Conservation (phyloP, 345 rosid genomes). For the Salix caprea region DNA sequence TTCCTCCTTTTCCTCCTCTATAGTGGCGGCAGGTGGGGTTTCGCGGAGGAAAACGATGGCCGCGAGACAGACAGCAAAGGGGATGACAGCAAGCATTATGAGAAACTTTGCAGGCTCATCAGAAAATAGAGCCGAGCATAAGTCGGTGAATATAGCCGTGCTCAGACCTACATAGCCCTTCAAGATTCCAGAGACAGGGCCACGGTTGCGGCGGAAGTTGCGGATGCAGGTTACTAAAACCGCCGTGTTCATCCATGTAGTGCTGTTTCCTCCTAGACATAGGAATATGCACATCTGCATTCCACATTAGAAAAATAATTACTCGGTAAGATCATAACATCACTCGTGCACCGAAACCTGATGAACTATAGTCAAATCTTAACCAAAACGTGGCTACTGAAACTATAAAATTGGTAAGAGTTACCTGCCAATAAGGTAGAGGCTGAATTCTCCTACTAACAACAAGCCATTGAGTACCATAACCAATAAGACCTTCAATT, state of each 20-base stretch:
- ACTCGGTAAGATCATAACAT: background rate
- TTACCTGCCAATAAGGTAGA: slow-evolving; percentile 86
- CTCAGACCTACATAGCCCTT: slow-evolving; percentile 86
- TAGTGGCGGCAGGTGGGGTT: slow-evolving; percentile 47
- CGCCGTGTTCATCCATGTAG: slow-evolving; percentile 99
- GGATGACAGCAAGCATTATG: slow-evolving; percentile 61
- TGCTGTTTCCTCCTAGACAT: slow-evolving; percentile 93
- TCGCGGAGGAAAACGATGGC: slow-evolving; percentile 85
- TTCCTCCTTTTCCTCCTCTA: slow-evolving; percentile 55
- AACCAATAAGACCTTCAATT: slow-evolving; percentile 81
- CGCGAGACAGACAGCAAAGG: slow-evolving; percentile 69
- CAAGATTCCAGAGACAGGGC: slow-evolving; percentile 86
- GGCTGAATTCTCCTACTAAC: slow-evolving; percentile 64
- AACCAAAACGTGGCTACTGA: no score
- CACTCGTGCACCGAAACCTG: background rate
- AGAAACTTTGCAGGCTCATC: slow-evolving; percentile 57
- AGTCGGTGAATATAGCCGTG: slow-evolving; percentile 91
- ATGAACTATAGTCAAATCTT: no score
- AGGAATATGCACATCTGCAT: slow-evolving; percentile 67
- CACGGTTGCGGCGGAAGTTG: slow-evolving; percentile 80
- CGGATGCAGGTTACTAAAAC: slow-evolving; percentile 83
- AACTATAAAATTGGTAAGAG: background rate
- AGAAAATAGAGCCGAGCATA: slow-evolving; percentile 75
- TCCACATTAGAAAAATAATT: slow-evolving; percentile 3
- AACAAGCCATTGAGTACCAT: slow-evolving; percentile 93